These are phyloP conservation scores for Pleurotus djamor DNA, from an alignment of 768 basidiomycete genomes.

Conservation along the genomic window DNA sequence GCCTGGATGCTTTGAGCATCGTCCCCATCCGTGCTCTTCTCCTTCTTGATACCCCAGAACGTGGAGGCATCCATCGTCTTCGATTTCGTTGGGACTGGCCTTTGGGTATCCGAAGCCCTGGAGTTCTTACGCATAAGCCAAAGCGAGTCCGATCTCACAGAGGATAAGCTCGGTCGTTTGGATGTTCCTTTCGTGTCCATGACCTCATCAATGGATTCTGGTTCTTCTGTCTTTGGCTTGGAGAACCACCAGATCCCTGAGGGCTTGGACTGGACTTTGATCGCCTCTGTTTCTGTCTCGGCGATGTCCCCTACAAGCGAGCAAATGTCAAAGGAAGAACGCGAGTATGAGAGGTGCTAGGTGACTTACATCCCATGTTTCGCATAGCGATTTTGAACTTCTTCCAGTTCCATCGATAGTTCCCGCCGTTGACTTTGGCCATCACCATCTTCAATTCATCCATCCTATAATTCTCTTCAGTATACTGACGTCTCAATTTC, in stretches of 20 bases:
- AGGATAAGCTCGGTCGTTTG: not conserved
- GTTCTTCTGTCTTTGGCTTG: conserved; percentile 4
- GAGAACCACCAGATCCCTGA: conserved; percentile 43
- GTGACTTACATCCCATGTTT: conserved; percentile 75
- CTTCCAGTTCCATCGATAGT: conserved; percentile 84
- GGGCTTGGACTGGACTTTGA: conserved; percentile 54
- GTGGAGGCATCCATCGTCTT: conserved; percentile 18
- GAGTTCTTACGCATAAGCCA: conserved; percentile 7
- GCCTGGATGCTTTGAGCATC: not conserved
- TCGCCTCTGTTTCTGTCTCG: conserved; percentile 50
- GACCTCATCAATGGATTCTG: conserved; percentile 2
- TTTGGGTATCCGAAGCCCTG: not conserved
- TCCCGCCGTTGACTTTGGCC: conserved; percentile 70
- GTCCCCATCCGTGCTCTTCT: conserved; percentile 19
- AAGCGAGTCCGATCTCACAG: not conserved
- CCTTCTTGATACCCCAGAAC: conserved; percentile 21
- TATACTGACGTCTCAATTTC: too few species aligned
- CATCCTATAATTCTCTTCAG: conserved; percentile 31
- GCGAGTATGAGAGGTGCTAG: not conserved
- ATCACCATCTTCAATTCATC: conserved; percentile 73
- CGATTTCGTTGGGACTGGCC: conserved; percentile 2
- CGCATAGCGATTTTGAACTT: conserved; percentile 76
- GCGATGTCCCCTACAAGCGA: conserved; percentile 63
- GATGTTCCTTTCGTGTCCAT: not conserved
- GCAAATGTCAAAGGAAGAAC: not conserved